A percentile compares a stretch with the other conserved stretches of the same genome.
Conservation (phyloP, 1,284 basidiomycete genomes). For the Marasmius sp. region DNA sequence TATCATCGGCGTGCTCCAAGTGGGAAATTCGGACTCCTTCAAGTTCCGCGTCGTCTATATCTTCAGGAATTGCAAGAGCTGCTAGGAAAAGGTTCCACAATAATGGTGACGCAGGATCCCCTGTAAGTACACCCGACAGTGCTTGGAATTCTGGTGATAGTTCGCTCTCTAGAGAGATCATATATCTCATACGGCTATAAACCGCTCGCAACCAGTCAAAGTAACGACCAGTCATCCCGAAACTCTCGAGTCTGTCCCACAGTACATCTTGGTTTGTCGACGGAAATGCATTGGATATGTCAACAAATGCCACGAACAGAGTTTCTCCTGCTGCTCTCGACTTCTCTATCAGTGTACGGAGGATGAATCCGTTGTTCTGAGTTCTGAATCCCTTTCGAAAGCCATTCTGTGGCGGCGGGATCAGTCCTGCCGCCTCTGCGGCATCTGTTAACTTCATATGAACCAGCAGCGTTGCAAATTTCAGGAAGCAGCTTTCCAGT, state of each 20-base stretch:
- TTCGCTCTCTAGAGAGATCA: neutral
- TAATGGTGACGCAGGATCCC: slow-evolving; percentile 30
- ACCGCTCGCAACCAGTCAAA: slow-evolving; percentile 1
- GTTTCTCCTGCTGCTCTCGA: neutral
- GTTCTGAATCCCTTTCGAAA: slow-evolving; percentile 11
- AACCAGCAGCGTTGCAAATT: slow-evolving; percentile 8
- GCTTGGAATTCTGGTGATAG: neutral
- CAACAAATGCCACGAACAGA: slow-evolving; percentile 13
- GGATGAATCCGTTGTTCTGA: slow-evolving; percentile 17
- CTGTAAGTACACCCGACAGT: slow-evolving; percentile 27
- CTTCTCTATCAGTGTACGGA: slow-evolving; percentile 11
- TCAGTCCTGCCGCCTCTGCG: neutral
- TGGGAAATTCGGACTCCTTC: slow-evolving; percentile 24
- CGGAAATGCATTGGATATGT: slow-evolving; percentile 16
- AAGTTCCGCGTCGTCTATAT: too few relatives aligned
- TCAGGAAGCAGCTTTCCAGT: slow-evolving; percentile 12
- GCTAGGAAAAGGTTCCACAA: slow-evolving; percentile 33
- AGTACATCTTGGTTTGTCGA: too few relatives aligned
- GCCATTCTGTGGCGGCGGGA: slow-evolving; percentile 17
- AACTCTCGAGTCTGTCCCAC: too few relatives aligned
- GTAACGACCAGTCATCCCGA: too few relatives aligned
- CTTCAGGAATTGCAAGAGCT: too few relatives aligned
- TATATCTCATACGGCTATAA: neutral
- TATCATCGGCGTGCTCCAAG: slow-evolving; percentile 30
- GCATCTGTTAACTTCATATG: neutral